These are phyloP conservation scores for Bombardia bombarda DNA, from an alignment of 495 filamentous ascomycete genomes.

Conservation along the genomic window DNA sequence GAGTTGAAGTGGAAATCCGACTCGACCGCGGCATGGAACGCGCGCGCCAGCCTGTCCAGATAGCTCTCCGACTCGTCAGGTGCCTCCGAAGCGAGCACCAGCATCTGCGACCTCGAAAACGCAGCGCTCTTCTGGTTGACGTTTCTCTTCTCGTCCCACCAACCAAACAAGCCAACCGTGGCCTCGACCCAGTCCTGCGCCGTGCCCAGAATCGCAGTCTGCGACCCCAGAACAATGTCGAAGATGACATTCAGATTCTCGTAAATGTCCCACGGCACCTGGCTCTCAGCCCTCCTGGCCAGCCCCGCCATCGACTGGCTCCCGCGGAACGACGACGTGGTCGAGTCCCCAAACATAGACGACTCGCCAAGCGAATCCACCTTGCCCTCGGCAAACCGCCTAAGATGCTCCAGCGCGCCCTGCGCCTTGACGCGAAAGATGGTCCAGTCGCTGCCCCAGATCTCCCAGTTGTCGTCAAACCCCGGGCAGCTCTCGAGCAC, in stretches of 20 bases:
- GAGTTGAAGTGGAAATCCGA: conserved; percentile 62
- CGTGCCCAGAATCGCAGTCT: conserved; percentile 57
- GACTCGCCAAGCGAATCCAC: conserved; percentile 34
- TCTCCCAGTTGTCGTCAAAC: conserved; percentile 62
- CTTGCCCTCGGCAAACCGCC: conserved; percentile 65
- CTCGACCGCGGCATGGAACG: conserved; percentile 38
- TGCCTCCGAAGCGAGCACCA: conserved; percentile 16
- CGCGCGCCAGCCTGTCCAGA: conserved; percentile 39
- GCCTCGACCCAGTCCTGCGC: conserved; percentile 86
- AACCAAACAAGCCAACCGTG: conserved; percentile 66
- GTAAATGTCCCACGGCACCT: conserved; percentile 80
- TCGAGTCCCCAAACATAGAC: conserved; percentile 30
- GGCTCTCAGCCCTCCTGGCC: conserved; percentile 68
- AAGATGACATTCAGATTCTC: conserved; percentile 70
- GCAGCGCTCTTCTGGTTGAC: conserved; percentile 5
- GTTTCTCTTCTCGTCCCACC: conserved; percentile 73
- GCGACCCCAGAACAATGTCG: conserved; percentile 62
- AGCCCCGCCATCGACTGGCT: conserved; percentile 41
- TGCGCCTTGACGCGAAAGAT: conserved; percentile 64
- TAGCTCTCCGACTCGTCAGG: conserved; percentile 31
- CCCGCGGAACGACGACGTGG: conserved; percentile 15
- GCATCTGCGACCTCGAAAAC: conserved; percentile 35
- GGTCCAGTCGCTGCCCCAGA: conserved; percentile 66
- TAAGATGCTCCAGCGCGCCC: conserved; percentile 57
- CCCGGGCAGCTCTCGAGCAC: conserved; percentile 66